These are phyloP conservation scores for Panicum hallii DNA, from an alignment of 202 grass and related monocot genomes.

Conservation along the genomic window DNA sequence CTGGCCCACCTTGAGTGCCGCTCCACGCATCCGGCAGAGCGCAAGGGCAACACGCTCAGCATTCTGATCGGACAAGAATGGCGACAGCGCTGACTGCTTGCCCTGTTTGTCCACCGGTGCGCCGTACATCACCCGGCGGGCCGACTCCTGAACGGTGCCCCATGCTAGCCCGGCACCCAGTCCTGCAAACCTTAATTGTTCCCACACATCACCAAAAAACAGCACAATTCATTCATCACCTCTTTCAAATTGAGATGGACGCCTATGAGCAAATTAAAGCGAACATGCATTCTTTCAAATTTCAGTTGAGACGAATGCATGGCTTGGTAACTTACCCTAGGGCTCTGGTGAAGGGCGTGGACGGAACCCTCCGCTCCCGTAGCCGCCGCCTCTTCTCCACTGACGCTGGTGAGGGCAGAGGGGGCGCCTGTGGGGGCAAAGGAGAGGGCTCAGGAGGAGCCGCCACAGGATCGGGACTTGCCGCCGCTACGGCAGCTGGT, in stretches of 20 bases:
- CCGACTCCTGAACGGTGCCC: slow-evolving; percentile 87
- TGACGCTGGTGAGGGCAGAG: slow-evolving; percentile 13
- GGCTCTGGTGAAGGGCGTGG: slow-evolving; percentile 87
- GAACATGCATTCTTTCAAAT: background rate
- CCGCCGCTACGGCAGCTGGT: background rate
- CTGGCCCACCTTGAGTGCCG: slow-evolving; percentile 89
- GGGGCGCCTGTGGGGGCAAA: background rate
- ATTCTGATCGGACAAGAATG: slow-evolving; percentile 92
- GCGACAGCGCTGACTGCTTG: slow-evolving; percentile 74
- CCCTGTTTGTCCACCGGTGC: slow-evolving; percentile 52
- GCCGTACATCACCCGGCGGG: slow-evolving; percentile 75
- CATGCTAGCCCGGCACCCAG: slow-evolving; percentile 86
- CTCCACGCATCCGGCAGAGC: slow-evolving; percentile 93
- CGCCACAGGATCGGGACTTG: background rate
- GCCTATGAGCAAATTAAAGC: slow-evolving; percentile 1
- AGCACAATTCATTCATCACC: slow-evolving; percentile 22
- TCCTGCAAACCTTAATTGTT: slow-evolving; percentile 79
- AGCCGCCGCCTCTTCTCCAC: slow-evolving; percentile 63
- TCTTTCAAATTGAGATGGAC: background rate
- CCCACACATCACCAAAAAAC: slow-evolving; percentile 23
- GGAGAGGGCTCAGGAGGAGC: slow-evolving; percentile 18
- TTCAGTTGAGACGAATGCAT: background rate
- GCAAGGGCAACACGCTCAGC: slow-evolving; percentile 89
- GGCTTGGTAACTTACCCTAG: slow-evolving; percentile 67
- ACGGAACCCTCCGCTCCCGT: slow-evolving; percentile 81